Percentiles rank a stretch among this genome's conserved stretches.
Evolutionary conservation across 164 flowering plant species (phyloP).

Genomic region (Platanus orientalis): DNA sequence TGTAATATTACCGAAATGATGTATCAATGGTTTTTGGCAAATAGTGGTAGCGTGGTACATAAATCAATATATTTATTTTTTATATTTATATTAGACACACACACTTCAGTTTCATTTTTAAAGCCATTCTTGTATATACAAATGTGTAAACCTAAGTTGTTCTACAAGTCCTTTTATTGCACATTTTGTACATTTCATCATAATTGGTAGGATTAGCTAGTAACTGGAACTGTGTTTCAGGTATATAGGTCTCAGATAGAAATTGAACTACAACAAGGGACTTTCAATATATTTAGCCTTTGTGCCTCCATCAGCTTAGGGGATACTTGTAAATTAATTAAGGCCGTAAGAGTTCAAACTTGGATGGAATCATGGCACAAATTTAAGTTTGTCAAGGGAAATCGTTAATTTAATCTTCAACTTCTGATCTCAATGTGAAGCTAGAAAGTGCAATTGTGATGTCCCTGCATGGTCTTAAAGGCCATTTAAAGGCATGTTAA

Average conservation of each 20-base stretch:
- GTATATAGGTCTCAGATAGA: not conserved
- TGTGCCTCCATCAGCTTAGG: not conserved
- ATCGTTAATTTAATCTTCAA: conserved; percentile 24
- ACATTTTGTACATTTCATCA: not conserved
- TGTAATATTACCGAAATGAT: too few species aligned
- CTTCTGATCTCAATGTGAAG: conserved; percentile 48
- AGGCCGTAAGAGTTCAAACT: not conserved
- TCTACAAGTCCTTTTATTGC: too few species aligned
- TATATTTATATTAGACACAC: too few species aligned
- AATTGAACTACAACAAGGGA: not conserved
- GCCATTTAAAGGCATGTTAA: too few species aligned
- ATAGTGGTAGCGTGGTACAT: too few species aligned
- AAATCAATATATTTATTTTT: too few species aligned
- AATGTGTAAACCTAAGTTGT: too few species aligned
- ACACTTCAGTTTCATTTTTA: too few species aligned
- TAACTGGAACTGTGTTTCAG: not conserved
- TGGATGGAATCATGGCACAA: not conserved
- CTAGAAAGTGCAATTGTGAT: conserved; percentile 65
- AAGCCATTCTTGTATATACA: too few species aligned
- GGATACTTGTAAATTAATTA: not conserved
- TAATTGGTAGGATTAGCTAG: not conserved
- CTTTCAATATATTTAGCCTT: too few species aligned
- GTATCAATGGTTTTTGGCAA: too few species aligned
- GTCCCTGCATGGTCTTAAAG: too few species aligned
- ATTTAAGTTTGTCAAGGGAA: not conserved